These are phyloP conservation scores for Chytridium lagenaria DNA, from an alignment of 371 early-diverging fungal species.

Conservation along the genomic window DNA sequence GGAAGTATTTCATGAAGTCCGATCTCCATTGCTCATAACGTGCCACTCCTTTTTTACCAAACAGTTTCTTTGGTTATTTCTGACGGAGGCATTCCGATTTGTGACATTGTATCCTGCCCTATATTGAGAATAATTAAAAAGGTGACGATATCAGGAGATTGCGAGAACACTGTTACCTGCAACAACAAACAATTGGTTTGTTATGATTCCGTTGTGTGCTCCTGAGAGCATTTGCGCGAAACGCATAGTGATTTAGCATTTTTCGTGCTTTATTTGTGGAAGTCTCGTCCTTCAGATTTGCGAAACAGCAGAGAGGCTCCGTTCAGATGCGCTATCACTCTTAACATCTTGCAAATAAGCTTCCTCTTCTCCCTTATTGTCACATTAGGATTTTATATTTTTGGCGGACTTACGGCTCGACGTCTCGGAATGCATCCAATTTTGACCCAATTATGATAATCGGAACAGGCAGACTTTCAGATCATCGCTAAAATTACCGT, in stretches of 20 bases:
- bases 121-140: background rate
- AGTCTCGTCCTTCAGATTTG: constrained; percentile 45
- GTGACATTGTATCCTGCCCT: constrained; percentile 53
- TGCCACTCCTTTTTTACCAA: constrained; percentile 33
- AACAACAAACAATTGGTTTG: constrained; percentile 50
- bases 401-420: constrained; percentile 59
- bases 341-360: constrained; percentile 43
- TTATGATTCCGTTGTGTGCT: constrained; percentile 46
- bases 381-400: too few relatives aligned
- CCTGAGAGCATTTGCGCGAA: constrained; percentile 39
- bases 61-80: constrained; percentile 41
- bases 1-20: constrained; percentile 45
- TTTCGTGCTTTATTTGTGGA: constrained; percentile 35
- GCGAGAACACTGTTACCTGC: constrained; percentile 40
- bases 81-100: constrained; percentile 52
- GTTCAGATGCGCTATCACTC: constrained; percentile 54
- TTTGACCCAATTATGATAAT: constrained; percentile 53
- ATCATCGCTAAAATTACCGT: constrained; percentile 26
- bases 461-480: constrained; percentile 46
- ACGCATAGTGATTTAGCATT: constrained; percentile 48
- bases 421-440: constrained; percentile 50
- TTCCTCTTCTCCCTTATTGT: constrained; percentile 52
- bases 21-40: constrained; percentile 45
- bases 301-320: constrained; percentile 55
- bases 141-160: constrained; percentile 7